phyloP scores from a whole-genome alignment of 192 early-diverging fungal genomes.

The Podila clonocystis region DNA sequence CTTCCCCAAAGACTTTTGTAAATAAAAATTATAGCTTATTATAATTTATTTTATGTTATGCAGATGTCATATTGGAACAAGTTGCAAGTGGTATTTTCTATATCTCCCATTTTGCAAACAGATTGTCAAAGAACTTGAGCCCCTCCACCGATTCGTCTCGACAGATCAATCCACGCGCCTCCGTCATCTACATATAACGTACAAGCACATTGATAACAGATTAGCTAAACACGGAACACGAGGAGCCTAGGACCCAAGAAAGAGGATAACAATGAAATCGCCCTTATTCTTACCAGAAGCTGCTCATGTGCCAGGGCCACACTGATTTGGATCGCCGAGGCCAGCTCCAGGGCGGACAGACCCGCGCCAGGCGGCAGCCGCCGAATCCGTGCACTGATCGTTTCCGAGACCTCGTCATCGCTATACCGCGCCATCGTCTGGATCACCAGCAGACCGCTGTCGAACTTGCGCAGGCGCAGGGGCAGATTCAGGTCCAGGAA shows the following conservation, averaged over 20 bases:
- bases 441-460: constrained; percentile 83
- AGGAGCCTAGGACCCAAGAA: background rate
- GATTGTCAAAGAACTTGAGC: constrained; percentile 84
- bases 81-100: background rate
- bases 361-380: constrained; percentile 49
- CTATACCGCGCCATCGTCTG: constrained; percentile 62
- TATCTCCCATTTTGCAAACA: constrained; percentile 50
- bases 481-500: constrained; percentile 78
- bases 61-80: no score
- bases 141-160: constrained; percentile 90
- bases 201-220: background rate
- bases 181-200: constrained; percentile 65
- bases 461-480: constrained; percentile 79
- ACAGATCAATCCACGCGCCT: constrained; percentile 82
- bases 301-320: constrained; percentile 73
- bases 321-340: constrained; percentile 66
- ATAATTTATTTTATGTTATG: background rate
- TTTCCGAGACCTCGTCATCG: constrained; percentile 74
- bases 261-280: background rate
- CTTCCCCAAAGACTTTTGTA: background rate
- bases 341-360: constrained; percentile 77
- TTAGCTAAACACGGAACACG: background rate
- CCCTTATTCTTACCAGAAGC: constrained; percentile 63
- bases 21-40: background rate
- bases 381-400: constrained; percentile 56